Percentiles rank a stretch among this genome's conserved stretches.
phyloP scores from a whole-genome alignment of 768 basidiomycete genomes.

The Kondoa subrosea region DNA sequence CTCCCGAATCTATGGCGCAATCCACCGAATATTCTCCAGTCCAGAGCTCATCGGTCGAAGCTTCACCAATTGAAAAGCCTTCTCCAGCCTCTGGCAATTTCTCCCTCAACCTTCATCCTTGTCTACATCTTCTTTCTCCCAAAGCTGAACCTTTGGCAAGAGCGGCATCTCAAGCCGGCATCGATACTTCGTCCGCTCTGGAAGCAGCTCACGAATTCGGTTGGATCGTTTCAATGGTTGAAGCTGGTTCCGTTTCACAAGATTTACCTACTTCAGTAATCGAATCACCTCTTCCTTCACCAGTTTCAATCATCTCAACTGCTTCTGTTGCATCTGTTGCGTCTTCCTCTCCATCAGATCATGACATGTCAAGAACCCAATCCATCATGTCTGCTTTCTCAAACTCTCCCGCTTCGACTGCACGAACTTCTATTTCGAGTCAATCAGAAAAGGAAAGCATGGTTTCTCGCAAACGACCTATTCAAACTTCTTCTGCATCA shows the following conservation, averaged over 20 bases:
- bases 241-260: not conserved
- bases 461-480: not conserved
- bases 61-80: not conserved
- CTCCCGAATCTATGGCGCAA: not conserved
- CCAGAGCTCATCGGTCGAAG: no score
- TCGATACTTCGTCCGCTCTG: not conserved
- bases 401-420: not conserved
- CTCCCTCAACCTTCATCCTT: not conserved
- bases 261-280: not conserved
- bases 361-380: not conserved
- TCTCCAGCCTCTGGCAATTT: not conserved
- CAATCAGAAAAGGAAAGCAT: not conserved
- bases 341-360: not conserved
- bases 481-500: not conserved
- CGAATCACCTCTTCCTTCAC: not conserved
- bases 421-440: not conserved
- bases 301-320: not conserved
- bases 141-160: not conserved
- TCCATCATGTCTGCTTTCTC: not conserved
- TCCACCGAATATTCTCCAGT: not conserved
- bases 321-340: not conserved
- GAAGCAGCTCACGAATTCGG: not conserved
- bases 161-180: not conserved
- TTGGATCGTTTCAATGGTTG: not conserved
- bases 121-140: not conserved